These are phyloP conservation scores for Geotrichum candidum DNA, from an alignment of 1,139 yeast genomes.

Conservation along the genomic window DNA sequence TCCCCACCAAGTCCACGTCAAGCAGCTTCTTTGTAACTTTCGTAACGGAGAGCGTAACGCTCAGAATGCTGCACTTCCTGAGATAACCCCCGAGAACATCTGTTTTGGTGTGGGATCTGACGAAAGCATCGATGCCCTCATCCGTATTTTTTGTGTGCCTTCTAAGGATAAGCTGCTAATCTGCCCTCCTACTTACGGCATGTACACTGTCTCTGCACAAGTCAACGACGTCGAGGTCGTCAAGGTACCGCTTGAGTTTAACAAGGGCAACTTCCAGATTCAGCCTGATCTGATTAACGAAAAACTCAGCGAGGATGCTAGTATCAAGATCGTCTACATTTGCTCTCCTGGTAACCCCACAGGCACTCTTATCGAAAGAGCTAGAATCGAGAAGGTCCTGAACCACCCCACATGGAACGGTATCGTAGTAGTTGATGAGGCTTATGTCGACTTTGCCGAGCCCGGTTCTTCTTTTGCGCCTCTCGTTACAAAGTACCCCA, in stretches of 20 bases:
- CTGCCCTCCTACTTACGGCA: slow-evolving; percentile 96
- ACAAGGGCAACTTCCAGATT: slow-evolving; percentile 52
- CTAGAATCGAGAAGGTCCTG: slow-evolving; percentile 48
- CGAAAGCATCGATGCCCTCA: slow-evolving; percentile 84
- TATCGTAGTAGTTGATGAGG: slow-evolving; percentile 84
- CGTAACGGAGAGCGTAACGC: slow-evolving; percentile 49
- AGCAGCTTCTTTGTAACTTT: slow-evolving; percentile 61
- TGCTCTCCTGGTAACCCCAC: slow-evolving; percentile 99
- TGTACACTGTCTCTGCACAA: slow-evolving; percentile 87
- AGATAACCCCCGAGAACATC: slow-evolving; percentile 58
- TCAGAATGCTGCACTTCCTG: slow-evolving; percentile 21
- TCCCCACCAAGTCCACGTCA: slow-evolving; percentile 85
- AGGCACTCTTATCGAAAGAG: slow-evolving; percentile 53
- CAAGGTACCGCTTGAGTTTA: slow-evolving; percentile 56
- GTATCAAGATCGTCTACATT: slow-evolving; percentile 67
- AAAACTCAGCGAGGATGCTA: slow-evolving; percentile 49
- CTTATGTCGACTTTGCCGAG: slow-evolving; percentile 81
- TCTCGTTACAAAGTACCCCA: slow-evolving; percentile 72
- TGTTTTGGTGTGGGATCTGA: slow-evolving; percentile 97
- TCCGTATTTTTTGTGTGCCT: slow-evolving; percentile 81
- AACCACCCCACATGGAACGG: slow-evolving; percentile 62
- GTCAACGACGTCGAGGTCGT: slow-evolving; percentile 80
- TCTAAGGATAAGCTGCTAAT: slow-evolving; percentile 72
- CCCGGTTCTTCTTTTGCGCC: slow-evolving; percentile 69
- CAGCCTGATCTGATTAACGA: slow-evolving; percentile 51